A percentile compares a stretch with the other conserved stretches of the same genome.
Conservation (phyloP, 108 stramenopile species). For the Parietichytrium sp. region DNA sequence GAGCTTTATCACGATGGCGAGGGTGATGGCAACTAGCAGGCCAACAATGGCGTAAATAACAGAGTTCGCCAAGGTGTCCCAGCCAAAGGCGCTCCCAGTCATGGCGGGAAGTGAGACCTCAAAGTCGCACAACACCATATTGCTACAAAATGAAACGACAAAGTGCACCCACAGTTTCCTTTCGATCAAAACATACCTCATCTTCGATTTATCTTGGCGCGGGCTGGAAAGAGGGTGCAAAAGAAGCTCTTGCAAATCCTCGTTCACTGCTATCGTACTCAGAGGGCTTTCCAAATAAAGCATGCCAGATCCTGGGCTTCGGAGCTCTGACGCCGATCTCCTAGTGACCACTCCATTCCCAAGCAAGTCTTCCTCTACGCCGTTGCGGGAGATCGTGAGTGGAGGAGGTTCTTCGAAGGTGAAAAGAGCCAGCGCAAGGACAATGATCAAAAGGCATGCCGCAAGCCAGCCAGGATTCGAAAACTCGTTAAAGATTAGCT, state of each 20-base stretch:
- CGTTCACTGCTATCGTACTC: no score
- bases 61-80: neutral
- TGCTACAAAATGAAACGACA: neutral
- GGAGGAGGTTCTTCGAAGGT: constrained; percentile 15
- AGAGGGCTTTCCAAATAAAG: neutral
- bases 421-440: neutral
- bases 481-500: neutral
- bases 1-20: neutral
- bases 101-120: neutral
- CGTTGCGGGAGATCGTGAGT: neutral
- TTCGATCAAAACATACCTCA: no score
- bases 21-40: neutral
- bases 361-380: neutral
- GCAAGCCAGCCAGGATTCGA: constrained; percentile 22
- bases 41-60: neutral
- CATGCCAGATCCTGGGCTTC: neutral
- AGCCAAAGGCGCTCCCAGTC: neutral
- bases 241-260: no score
- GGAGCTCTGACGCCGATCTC: neutral
- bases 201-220: no score
- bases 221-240: no score
- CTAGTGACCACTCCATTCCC: neutral
- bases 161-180: constrained; percentile 17
- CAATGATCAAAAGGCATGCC: neutral
- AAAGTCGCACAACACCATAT: neutral